Evolutionary conservation across 768 basidiomycete species (phyloP).

Genomic region (Mycena pura): DNA sequence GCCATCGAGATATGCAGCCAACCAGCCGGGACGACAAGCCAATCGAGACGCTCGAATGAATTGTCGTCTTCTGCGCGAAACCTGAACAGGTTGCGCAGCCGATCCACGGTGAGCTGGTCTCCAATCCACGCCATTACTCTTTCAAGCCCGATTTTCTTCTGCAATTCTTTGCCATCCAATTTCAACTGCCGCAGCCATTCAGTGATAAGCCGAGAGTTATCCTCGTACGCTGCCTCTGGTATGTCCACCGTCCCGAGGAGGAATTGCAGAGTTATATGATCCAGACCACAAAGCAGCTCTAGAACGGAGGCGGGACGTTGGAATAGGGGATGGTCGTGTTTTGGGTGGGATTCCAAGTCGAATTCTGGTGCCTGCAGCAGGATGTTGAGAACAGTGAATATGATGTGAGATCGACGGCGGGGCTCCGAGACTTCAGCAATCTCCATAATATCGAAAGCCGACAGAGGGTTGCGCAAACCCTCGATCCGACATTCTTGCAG

Average conservation of each 20-base stretch:
- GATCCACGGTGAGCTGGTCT: constrained; percentile 45
- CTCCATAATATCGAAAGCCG: background rate
- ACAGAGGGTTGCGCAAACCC: background rate
- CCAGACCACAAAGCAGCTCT: constrained; percentile 34
- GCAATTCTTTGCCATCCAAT: constrained; percentile 25
- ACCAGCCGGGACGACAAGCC: constrained; percentile 38
- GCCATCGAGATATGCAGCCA: constrained; percentile 53
- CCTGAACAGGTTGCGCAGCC: constrained; percentile 44
- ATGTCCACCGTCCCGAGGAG: constrained; percentile 43
- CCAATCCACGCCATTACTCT: constrained; percentile 41
- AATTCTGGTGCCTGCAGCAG: background rate
- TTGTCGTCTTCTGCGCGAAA: constrained; percentile 46
- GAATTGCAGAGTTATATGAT: constrained; percentile 39
- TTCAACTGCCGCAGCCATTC: constrained; percentile 41
- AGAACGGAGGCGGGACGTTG: constrained; percentile 28
- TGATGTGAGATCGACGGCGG: background rate
- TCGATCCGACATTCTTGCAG: background rate
- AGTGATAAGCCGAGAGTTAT: constrained; percentile 37
- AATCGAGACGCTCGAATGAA: constrained; percentile 46
- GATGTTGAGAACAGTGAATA: background rate
- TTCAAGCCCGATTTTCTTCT: constrained; percentile 29
- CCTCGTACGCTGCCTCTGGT: constrained; percentile 48
- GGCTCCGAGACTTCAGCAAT: background rate
- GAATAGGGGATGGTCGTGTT: constrained; percentile 24
- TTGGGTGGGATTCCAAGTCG: too few species aligned